These are phyloP conservation scores for Brassica rapa DNA, from an alignment of 345 rosid genomes.

Conservation along the genomic window DNA sequence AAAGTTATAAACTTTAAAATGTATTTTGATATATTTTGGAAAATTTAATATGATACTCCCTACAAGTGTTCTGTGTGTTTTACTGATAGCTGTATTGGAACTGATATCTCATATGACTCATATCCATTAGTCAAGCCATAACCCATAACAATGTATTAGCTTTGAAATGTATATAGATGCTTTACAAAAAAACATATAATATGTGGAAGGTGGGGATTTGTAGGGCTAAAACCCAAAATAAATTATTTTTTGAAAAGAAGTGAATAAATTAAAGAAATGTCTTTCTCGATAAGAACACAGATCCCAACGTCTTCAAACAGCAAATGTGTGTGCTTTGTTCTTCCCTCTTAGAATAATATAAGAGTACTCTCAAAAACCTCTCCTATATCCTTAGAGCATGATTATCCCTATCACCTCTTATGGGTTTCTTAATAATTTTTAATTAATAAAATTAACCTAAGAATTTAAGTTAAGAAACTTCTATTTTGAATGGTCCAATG, in stretches of 20 bases:
- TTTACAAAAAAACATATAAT: not conserved
- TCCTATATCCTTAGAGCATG: constrained; percentile 5
- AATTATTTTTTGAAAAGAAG: not conserved
- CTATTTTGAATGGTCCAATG: no score
- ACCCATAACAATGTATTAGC: not conserved
- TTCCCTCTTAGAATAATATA: constrained; percentile 30
- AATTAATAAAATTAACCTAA: no score
- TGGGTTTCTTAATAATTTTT: no score
- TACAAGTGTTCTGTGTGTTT: not conserved
- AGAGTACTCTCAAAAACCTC: constrained; percentile 23
- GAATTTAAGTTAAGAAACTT: no score
- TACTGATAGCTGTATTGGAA: not conserved
- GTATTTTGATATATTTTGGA: not conserved
- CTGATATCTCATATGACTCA: not conserved
- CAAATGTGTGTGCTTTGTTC: constrained; percentile 53
- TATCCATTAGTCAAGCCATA: not conserved
- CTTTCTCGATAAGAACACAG: constrained; percentile 81
- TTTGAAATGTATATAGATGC: constrained; percentile 22
- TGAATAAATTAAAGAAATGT: constrained; percentile 48
- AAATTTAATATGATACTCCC: not conserved
- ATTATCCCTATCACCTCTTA: no score
- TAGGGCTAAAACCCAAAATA: constrained; percentile 31
- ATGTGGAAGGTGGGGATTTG: constrained; percentile 18
- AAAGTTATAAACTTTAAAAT: not conserved
- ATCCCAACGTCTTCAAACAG: constrained; percentile 87